phyloP scores from a whole-genome alignment of 129 eudicot species.

The Erigeron canadensis region DNA sequence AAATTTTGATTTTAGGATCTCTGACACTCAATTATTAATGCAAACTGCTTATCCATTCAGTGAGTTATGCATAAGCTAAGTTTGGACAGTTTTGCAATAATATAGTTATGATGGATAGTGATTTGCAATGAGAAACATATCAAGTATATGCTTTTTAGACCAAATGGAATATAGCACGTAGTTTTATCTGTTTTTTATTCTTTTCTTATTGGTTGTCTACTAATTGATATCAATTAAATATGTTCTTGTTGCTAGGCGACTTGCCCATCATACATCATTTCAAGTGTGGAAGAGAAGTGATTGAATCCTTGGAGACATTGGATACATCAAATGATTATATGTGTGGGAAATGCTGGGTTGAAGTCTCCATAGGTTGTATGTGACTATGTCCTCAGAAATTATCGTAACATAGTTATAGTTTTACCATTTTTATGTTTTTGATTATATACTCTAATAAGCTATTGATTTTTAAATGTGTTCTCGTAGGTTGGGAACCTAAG shows the following conservation, averaged over 20 bases:
- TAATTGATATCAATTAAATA: neutral
- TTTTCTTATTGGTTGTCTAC: neutral
- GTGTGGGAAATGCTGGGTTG: constrained; percentile 55
- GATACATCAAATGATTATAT: constrained; percentile 40
- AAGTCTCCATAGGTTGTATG: constrained; percentile 68
- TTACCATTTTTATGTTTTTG: neutral
- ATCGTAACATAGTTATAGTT: neutral
- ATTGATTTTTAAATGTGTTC: constrained; percentile 16
- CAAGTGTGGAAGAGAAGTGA: constrained; percentile 47
- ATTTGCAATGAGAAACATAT: too few species aligned
- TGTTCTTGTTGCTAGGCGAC: constrained; percentile 46
- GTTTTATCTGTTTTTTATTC: neutral
- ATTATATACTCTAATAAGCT: constrained; percentile 1
- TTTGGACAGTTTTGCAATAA: neutral
- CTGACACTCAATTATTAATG: neutral
- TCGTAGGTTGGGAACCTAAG: constrained; percentile 76
- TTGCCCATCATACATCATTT: constrained; percentile 68
- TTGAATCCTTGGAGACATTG: constrained; percentile 49
- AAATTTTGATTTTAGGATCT: constrained; percentile 1
- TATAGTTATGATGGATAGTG: too few species aligned
- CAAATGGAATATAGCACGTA: neutral
- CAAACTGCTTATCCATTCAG: neutral
- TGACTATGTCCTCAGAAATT: neutral
- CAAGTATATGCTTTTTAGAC: too few species aligned
- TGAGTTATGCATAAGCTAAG: neutral